These are phyloP conservation scores for Phytopythium sindhum DNA, from an alignment of 352 stramenopile species.

Conservation along the genomic window DNA sequence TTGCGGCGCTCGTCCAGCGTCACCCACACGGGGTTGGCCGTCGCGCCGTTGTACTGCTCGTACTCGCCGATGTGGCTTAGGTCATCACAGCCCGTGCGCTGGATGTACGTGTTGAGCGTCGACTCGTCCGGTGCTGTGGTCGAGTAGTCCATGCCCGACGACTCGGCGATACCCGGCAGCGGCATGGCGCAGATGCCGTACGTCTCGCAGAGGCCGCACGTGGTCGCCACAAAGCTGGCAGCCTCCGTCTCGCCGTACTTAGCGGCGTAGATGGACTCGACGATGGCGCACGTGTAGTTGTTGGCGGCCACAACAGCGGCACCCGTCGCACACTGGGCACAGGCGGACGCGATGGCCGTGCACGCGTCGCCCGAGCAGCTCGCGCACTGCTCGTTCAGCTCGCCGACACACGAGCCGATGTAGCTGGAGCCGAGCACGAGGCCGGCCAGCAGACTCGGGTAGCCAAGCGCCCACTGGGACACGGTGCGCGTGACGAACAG, in stretches of 20 bases:
- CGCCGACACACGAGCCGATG: conserved; percentile 34
- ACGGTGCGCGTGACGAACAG: conserved; percentile 58
- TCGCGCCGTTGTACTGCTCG: conserved; percentile 59
- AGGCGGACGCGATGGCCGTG: conserved; percentile 27
- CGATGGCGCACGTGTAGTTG: conserved; percentile 33
- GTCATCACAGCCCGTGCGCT: conserved; percentile 72
- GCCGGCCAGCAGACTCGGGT: conserved; percentile 65
- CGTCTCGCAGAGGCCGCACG: conserved; percentile 40
- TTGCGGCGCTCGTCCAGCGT: conserved; percentile 50
- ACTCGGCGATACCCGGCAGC: conserved; percentile 51
- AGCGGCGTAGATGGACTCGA: conserved; percentile 40
- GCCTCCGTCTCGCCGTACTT: conserved; percentile 37
- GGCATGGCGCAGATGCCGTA: conserved; percentile 58
- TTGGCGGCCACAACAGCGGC: conserved; percentile 39
- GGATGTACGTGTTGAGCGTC: conserved; percentile 38
- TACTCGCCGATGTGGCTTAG: conserved; percentile 52
- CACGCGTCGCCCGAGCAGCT: conserved; percentile 35
- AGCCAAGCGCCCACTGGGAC: conserved; percentile 64
- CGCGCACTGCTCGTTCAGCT: conserved; percentile 41
- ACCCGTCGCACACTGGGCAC: conserved; percentile 34
- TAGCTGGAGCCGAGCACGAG: conserved; percentile 56
- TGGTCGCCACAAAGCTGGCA: conserved; percentile 26
- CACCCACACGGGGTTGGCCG: conserved; percentile 40
- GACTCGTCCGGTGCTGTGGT: conserved; percentile 24
- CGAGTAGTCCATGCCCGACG: conserved; percentile 59